Evolutionary conservation across 108 stramenopile species (phyloP), one percentile per base, ranked within the genome.

Genomic region (Pseudonitzschia multistriata): DNA sequence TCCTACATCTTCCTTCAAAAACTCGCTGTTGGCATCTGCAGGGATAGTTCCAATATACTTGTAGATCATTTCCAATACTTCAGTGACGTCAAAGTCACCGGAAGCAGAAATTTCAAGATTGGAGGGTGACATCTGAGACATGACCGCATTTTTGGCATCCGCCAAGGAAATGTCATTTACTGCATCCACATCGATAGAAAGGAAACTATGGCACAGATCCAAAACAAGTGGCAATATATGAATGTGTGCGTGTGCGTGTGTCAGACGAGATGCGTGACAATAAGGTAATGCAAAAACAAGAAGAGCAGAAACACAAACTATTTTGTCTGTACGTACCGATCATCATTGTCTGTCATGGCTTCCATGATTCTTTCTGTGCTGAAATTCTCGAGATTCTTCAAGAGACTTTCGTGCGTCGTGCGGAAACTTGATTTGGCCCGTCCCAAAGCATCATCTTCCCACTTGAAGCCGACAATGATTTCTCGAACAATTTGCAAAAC

Each of bases 11-110:
- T 83, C 79, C 24, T 73, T 76, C 66, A 73, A 59, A 68, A 81
- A 92, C 55, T 95, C 80, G 15, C 75, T 70, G 76, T 95, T 95
- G 47, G 88, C 66, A 50, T 90, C 82, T 1, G 84, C 76, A 34
- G 96, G 95, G 4, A 98, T 77, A n/a, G 95, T 96, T 47, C 98
- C 98, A 68, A 98, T 67, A 77, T 97, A 98, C 62, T 92, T 86
- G 68, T 92, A 78, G 52, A 92, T 79, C 81, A 97, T 86, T n/a
- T 90, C 90, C 71, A 97, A 81, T 22, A 94, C 86, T 68, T 97
- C 96, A 13, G 79, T 81, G 0, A 92, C 88, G 73, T 96, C 88
- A 68, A 97, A 94, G 76, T 98, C 98, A n/a, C 97, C 98, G n/a
- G 92, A 87, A 62, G 95, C 72, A 17, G 93, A 93, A 13, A 98